These are phyloP conservation scores for Aphanomyces euteiches DNA, from an alignment of 352 stramenopile genomes.

Conservation along the genomic window DNA sequence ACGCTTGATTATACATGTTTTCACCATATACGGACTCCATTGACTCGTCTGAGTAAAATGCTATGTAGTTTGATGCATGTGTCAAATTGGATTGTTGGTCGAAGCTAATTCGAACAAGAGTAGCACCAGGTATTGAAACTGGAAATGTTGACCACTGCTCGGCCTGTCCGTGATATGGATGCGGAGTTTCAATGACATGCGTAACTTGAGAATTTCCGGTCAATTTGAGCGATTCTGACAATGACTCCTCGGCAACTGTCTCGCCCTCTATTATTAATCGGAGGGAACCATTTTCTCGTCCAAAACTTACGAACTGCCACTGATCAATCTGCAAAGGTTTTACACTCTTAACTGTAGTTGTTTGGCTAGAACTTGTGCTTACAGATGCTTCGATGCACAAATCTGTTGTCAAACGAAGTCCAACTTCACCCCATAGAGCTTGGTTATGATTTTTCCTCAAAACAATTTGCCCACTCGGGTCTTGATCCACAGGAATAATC, in stretches of 20 bases:
- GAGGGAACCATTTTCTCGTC: constrained; percentile 45
- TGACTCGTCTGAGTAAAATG: constrained; percentile 6
- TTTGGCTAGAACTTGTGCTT: not conserved
- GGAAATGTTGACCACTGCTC: constrained; percentile 57
- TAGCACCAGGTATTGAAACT: constrained; percentile 65
- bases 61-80: constrained; percentile 39
- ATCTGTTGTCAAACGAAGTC: constrained; percentile 13
- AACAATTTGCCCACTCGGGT: constrained; percentile 59
- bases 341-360: not conserved
- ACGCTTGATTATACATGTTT: constrained; percentile 2
- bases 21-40: constrained; percentile 8
- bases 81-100: constrained; percentile 67
- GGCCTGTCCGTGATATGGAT: constrained; percentile 48
- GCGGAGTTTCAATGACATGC: constrained; percentile 56
- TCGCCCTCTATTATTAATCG: not conserved
- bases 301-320: constrained; percentile 65
- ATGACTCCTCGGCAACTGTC: not conserved
- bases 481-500: constrained; percentile 51
- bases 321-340: constrained; percentile 31
- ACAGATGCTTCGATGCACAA: not conserved
- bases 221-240: constrained; percentile 46
- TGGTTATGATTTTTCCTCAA: constrained; percentile 33
- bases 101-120: constrained; percentile 69
- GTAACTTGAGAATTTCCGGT: constrained; percentile 46
- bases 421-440: not conserved